These are phyloP conservation scores for Podaxis carcinomalis DNA, from an alignment of 768 basidiomycete genomes.

Conservation along the genomic window DNA sequence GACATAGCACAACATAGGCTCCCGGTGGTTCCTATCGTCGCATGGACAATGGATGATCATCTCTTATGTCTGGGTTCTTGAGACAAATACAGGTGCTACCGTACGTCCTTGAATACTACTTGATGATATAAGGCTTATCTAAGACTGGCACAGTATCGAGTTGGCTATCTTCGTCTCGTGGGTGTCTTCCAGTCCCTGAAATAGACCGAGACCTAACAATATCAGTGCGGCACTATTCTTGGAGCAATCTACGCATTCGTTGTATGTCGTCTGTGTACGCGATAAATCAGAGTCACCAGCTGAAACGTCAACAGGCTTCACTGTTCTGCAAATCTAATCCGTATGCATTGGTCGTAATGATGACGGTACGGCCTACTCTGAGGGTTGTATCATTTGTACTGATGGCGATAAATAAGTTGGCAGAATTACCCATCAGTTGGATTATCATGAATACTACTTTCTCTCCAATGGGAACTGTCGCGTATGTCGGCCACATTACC, in stretches of 20 bases:
- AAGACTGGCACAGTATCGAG: background rate
- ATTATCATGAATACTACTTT: constrained; percentile 34
- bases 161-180: background rate
- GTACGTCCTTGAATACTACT: constrained; percentile 11
- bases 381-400: background rate
- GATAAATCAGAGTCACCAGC: background rate
- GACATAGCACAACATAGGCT: constrained; percentile 20
- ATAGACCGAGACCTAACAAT: background rate
- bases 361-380: constrained; percentile 26
- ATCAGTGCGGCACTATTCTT: constrained; percentile 27
- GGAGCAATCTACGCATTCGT: constrained; percentile 30
- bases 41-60: constrained; percentile 49
- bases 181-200: background rate
- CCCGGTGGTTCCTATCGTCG: constrained; percentile 30
- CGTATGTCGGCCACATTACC: constrained; percentile 24
- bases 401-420: constrained; percentile 23
- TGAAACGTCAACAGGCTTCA: constrained; percentile 26
- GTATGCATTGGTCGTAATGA: constrained; percentile 34
- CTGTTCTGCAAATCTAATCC: constrained; percentile 36
- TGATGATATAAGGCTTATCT: background rate
- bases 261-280: constrained; percentile 14
- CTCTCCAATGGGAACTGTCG: constrained; percentile 38
- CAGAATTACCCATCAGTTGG: constrained; percentile 43
- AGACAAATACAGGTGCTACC: constrained; percentile 49
- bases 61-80: constrained; percentile 47